Evolutionary conservation across 2,329 filamentous ascomycete species (phyloP).

Genomic region (Xylaria sp.): DNA sequence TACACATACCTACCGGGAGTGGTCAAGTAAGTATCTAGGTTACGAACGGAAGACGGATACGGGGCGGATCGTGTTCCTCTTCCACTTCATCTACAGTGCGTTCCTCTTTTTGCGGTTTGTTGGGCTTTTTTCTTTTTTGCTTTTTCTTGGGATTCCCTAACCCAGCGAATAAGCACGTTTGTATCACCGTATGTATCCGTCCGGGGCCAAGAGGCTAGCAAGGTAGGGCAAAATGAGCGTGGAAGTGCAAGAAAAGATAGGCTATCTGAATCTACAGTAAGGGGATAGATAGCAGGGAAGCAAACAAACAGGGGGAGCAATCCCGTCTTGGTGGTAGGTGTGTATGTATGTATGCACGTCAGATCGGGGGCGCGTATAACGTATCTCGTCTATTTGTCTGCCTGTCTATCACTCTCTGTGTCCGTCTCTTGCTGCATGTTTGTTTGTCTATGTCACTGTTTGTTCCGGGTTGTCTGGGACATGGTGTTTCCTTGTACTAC

Average conservation of each 20-base stretch:
- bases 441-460: not conserved
- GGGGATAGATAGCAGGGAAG: not conserved
- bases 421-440: not conserved
- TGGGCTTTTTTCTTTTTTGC: not conserved
- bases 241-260: not conserved
- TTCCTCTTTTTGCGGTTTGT: not conserved
- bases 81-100: too few species aligned
- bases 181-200: not conserved
- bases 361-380: constrained; percentile 11
- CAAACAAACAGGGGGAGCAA: constrained; percentile 1
- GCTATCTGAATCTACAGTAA: not conserved
- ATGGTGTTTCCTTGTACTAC: not conserved
- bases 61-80: not conserved
- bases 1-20: not conserved
- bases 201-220: too few species aligned
- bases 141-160: not conserved
- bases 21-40: not conserved
- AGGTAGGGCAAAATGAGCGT: not conserved
- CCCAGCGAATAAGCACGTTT: constrained; percentile 3
- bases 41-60: not conserved
- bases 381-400: not conserved
- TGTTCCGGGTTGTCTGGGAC: not conserved
- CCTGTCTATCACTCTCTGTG: not conserved
- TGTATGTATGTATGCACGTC: constrained; percentile 10
- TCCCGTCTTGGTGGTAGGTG: constrained; percentile 4